Evolutionary conservation across 176 grass and related monocot genomes (phyloP).

Genomic region (Dendrocalamus sinicus): DNA sequence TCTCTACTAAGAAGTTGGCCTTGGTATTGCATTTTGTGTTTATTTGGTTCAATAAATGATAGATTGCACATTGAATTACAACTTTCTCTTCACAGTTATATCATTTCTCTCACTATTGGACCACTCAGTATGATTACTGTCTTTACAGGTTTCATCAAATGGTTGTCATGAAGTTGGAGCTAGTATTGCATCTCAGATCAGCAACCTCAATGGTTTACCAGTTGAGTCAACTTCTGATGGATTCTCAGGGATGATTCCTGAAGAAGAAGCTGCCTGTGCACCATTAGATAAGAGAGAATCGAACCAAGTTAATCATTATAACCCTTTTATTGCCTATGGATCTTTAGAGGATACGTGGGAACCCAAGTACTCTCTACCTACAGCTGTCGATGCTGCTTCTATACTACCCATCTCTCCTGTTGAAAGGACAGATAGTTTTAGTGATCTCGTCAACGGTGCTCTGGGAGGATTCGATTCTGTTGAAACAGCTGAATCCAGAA

Average conservation of each 20-base stretch:
- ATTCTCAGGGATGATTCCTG: constrained; percentile 33
- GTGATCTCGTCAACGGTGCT: constrained; percentile 52
- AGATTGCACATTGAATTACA: not conserved
- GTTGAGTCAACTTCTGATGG: constrained; percentile 22
- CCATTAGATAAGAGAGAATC: constrained; percentile 36
- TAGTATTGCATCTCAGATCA: constrained; percentile 31
- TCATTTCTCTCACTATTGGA: constrained; percentile 12
- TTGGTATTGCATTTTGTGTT: not conserved
- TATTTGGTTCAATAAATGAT: constrained; percentile 21
- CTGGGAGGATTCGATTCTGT: constrained; percentile 27
- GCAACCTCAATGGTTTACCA: constrained; percentile 36
- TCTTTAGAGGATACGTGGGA: constrained; percentile 58
- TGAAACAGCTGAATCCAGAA: constrained; percentile 47
- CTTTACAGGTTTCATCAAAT: constrained; percentile 47
- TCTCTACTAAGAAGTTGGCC: not conserved
- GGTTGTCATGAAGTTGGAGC: constrained; percentile 41
- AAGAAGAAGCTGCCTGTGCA: constrained; percentile 27
- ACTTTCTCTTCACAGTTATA: not conserved
- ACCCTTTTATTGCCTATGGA: constrained; percentile 62
- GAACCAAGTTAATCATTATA: constrained; percentile 55
- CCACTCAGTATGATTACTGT: constrained; percentile 31
- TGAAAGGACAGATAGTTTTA: constrained; percentile 64
- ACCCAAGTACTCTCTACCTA: constrained; percentile 43
- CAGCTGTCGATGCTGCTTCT: constrained; percentile 32
- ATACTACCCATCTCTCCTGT: constrained; percentile 44